These are phyloP conservation scores for Lactarius quietus DNA, from an alignment of 768 basidiomycete genomes.

Conservation along the genomic window DNA sequence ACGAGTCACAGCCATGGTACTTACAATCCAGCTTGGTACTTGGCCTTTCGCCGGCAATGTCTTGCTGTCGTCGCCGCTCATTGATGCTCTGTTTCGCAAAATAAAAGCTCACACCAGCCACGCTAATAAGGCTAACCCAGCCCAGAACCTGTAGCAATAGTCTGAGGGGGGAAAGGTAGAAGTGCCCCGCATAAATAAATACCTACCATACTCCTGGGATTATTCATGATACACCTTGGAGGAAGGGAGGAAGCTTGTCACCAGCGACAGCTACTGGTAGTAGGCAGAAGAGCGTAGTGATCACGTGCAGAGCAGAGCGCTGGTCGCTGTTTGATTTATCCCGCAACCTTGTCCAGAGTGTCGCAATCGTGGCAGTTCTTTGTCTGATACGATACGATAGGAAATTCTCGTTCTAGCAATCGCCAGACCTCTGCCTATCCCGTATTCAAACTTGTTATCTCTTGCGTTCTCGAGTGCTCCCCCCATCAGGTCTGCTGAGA, in stretches of 20 bases:
- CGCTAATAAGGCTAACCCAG: slow-evolving; percentile 36
- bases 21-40: slow-evolving; percentile 36
- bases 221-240: slow-evolving; percentile 12
- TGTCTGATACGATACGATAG: background rate
- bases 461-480: background rate
- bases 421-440: background rate
- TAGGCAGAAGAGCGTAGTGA: too few species aligned
- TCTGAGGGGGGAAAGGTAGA: too few species aligned
- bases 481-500: background rate
- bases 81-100: slow-evolving; percentile 38
- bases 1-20: slow-evolving; percentile 7
- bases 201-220: slow-evolving; percentile 22
- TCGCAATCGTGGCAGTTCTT: background rate
- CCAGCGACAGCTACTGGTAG: too few species aligned
- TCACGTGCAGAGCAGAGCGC: background rate
- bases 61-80: slow-evolving; percentile 35
- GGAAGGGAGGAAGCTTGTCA: background rate
- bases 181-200: background rate
- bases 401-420: background rate
- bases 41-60: slow-evolving; percentile 32
- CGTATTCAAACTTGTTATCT: background rate
- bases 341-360: background rate
- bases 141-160: slow-evolving; percentile 30
- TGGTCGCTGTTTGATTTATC: background rate
- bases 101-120: slow-evolving; percentile 39